Base-by-base conservation (phyloP, 2,329 filamentous ascomycete species). In the Dichotomopilus funicola region DNA sequence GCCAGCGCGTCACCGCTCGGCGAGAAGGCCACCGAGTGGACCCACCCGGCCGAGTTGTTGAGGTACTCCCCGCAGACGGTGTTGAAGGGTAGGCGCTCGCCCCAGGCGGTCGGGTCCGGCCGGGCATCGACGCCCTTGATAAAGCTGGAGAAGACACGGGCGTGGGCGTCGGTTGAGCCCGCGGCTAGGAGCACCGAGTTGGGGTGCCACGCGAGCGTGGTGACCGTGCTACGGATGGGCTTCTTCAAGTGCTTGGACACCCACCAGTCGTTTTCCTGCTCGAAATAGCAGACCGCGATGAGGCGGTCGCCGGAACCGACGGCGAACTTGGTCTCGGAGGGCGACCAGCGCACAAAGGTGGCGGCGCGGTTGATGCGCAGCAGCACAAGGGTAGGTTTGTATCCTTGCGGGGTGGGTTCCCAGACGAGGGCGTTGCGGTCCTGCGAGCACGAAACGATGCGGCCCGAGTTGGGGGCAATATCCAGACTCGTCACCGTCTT, bases 181-280 rank as follows among this genome's bases (percentile, higher is more conserved):
- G 94, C 91, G 12, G 92, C 94, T 31, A 99, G 79, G 36, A 99
- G 82, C 12, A 99, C 94, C 8, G 89, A 95, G 78, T 99, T 99
- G 38, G 94, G 94, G 73, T 99, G 94, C 94, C 94, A 99, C 55
- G 87, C 86, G 45, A 99, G 84, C 12, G 88, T 91, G 54, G 94
- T 97, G 66, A 99, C 92, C 55, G 94, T 99, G 71, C 91, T 96
- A 63, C 92, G 88, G 66, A 99, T 95, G 19, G 94, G 94, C 81
- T 97, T 99, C 83, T 97, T 97, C 68, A 99, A 76, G 74, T 99
- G 94, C 80, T 99, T 99, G 40, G 91, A 96, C 43, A 99, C 92
- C 94, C 94, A 99, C 94, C 94, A 99, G 77, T 99, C 91, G 73
- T 99, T 96, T 73, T 99, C 94, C 71, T 96, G 89, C 70, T 99